Base-by-base conservation (phyloP, 805 yeast species). In the Myxozyma geophila region DNA sequence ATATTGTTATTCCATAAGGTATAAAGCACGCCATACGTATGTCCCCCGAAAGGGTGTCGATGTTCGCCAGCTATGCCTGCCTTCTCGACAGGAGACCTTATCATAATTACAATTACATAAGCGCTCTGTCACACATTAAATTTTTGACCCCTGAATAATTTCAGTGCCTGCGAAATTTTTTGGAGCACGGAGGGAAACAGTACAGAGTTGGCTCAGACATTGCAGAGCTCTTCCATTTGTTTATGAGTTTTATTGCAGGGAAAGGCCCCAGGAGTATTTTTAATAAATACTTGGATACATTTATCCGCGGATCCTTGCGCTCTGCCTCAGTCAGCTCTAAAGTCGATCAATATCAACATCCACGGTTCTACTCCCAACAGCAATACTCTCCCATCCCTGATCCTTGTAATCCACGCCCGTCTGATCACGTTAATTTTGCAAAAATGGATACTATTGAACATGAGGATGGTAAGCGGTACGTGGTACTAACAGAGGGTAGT, bases 401-500 rank as follows among this genome's bases (percentile, higher is more conserved):
- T 33, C 49, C 36, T 1, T 15, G 40, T n/a, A 21, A 40, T 8
- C 57, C 48, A n/a, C 47, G 37, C 15, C 48, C 57, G 13, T 40
- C 50, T 10, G 51, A 44, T 43, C 51, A 43, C 43, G 12, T 54
- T 9, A 23, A 44, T 33, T 44, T 46, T 10, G 51, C 41, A 44
- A 17, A 19, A 15, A 55, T 57, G 54, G 60, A 57, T 12, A 50
- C 50, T 3, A 49, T 57, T 7, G 49, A 49, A 35, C 41, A 39
- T 8, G 17, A 54, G 7, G 58, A 57, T 35, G 67, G 54, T 7
- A 23, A 53, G 12, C 39, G 50, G 39, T 62, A 59, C 23, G 47
- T 60, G 9, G 41, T 57, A 7, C 54, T 78, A 28, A 74, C 74
- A 10, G 99, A 95, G 75, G 99, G 99, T 1, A 79, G 82, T 60